These are phyloP conservation scores for Solanum stenotomum DNA, from an alignment of 257 asterid genomes.

Conservation along the genomic window DNA sequence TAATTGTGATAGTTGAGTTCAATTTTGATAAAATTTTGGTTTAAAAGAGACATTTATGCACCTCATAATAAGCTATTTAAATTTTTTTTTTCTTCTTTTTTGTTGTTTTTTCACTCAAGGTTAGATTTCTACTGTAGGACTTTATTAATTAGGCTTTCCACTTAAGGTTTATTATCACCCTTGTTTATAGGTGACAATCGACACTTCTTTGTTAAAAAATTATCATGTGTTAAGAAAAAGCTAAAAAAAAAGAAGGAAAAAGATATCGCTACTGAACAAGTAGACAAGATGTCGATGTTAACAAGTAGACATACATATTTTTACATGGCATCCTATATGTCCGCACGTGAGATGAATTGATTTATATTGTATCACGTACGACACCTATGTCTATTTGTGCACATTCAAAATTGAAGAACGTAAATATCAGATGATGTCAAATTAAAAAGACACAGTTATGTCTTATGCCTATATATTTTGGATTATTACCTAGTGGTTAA, in stretches of 20 bases:
- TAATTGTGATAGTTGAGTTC: neutral
- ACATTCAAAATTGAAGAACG: too few relatives aligned
- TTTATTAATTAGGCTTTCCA: neutral
- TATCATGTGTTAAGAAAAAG: neutral
- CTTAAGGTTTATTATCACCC: too few relatives aligned
- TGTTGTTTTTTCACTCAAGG: neutral
- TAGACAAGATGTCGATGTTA: too few relatives aligned
- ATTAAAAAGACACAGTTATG: neutral
- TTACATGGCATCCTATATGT: accelerated
- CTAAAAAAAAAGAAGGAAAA: too few relatives aligned
- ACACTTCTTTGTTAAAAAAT: too few relatives aligned
- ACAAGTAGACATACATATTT: neutral
- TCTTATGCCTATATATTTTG: neutral
- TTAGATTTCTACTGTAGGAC: neutral
- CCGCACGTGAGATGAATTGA: accelerated
- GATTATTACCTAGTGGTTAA: neutral
- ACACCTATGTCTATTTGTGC: accelerated
- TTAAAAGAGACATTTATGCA: neutral
- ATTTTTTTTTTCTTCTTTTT: too few relatives aligned
- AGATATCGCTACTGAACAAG: too few relatives aligned
- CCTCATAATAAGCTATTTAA: neutral
- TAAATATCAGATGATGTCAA: neutral
- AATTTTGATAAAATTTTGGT: neutral
- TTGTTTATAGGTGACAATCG: accelerated
- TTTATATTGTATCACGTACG: too few relatives aligned